Conservation (phyloP, 225 moss, liverwort and hornwort genomes). For the Pleurozium schreberi region DNA sequence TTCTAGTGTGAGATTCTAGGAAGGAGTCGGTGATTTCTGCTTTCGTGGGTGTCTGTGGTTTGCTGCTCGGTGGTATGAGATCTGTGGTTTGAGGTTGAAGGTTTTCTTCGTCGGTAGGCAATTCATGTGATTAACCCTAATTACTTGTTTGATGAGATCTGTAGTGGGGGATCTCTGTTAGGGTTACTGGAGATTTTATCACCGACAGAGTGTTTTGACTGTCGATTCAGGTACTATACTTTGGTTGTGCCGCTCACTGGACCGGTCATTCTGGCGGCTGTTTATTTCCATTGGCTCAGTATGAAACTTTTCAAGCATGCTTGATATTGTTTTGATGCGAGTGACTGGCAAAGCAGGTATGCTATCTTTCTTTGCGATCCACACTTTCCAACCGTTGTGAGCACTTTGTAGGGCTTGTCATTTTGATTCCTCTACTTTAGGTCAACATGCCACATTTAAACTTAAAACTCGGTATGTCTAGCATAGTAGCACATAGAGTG, state of each 20-base stretch:
- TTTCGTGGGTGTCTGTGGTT: not conserved
- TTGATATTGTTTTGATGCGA: constrained; percentile 5
- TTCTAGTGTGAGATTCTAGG: not conserved
- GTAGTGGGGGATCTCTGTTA: not conserved
- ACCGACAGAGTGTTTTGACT: not conserved
- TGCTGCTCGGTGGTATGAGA: not conserved
- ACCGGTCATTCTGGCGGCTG: constrained; percentile 68
- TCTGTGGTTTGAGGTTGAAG: not conserved
- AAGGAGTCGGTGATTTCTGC: not conserved
- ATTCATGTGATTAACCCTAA: not conserved
- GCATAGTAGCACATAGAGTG: not conserved
- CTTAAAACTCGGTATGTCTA: not conserved
- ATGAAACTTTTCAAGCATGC: constrained; percentile 99
- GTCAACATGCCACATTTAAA: not conserved
- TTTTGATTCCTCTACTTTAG: not conserved
- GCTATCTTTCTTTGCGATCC: not conserved
- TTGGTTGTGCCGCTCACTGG: constrained; percentile 72
- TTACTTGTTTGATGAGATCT: not conserved
- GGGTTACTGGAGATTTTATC: not conserved
- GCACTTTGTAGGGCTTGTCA: not conserved
- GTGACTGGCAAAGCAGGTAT: not conserved
- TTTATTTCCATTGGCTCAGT: constrained; percentile 89
- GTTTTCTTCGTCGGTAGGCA: not conserved
- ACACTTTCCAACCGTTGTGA: not conserved
- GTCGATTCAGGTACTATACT: constrained; percentile 62